Evolutionary conservation across 2,329 filamentous ascomycete genomes (phyloP).

Genomic region (Curvularia lunata): DNA sequence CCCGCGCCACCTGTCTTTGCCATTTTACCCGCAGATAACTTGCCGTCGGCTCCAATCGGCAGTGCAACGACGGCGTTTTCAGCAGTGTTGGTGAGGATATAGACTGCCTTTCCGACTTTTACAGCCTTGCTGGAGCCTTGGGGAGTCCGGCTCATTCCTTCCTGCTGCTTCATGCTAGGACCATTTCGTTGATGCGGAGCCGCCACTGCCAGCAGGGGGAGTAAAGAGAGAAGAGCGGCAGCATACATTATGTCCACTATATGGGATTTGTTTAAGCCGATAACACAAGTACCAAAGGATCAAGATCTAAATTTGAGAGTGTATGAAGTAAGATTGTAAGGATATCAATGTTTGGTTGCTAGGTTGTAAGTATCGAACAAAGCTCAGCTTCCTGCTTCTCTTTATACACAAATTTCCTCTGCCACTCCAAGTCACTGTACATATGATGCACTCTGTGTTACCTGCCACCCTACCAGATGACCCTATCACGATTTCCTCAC

Average conservation of each 20-base stretch:
- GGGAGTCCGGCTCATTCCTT: constrained; percentile 3
- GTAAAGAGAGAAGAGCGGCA: constrained; percentile 9
- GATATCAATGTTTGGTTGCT: neutral
- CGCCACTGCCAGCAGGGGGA: constrained; percentile 8
- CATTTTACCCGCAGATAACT: constrained; percentile 52
- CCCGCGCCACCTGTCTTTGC: constrained; percentile 59
- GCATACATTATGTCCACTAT: neutral
- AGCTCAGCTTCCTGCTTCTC: neutral
- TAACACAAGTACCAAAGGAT: neutral
- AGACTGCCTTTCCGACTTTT: constrained; percentile 56
- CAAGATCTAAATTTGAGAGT: neutral
- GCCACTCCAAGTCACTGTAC: neutral
- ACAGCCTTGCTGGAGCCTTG: constrained; percentile 4
- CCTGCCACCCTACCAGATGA: constrained; percentile 14
- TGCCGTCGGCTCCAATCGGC: constrained; percentile 56
- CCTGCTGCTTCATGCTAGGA: constrained; percentile 1
- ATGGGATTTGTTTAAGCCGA: neutral
- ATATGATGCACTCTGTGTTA: neutral
- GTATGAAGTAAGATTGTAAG: neutral
- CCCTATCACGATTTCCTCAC: constrained; percentile 17
- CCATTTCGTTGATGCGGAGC: constrained; percentile 11
- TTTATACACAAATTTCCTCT: neutral
- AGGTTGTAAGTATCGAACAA: neutral
- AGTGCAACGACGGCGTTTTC: constrained; percentile 60
- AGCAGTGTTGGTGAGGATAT: constrained; percentile 62